phyloP scores from a whole-genome alignment of 495 filamentous ascomycete genomes.

The Aspergillus avenaceus region DNA sequence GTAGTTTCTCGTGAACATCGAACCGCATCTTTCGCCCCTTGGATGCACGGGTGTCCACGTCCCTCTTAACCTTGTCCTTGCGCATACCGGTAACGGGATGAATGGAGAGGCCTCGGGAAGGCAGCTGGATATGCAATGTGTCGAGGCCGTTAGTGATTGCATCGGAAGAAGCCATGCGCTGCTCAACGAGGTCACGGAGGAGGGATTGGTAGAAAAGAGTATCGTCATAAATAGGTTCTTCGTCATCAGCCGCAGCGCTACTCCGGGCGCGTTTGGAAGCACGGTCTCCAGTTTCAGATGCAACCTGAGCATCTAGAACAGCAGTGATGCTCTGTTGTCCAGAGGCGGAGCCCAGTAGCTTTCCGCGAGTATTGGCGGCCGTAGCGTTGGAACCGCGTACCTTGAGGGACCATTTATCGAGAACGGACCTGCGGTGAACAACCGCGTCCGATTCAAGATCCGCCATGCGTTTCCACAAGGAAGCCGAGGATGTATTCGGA shows the following conservation, averaged over 20 bases:
- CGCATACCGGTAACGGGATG: conserved; percentile 59
- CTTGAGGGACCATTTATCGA: conserved; percentile 50
- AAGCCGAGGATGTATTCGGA: conserved; percentile 42
- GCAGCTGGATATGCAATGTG: conserved; percentile 31
- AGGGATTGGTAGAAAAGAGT: conserved; percentile 89
- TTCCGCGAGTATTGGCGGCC: conserved; percentile 36
- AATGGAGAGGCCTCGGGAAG: conserved; percentile 27
- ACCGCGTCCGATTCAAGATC: conserved; percentile 53
- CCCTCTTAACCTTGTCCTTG: conserved; percentile 76
- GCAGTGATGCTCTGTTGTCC: conserved; percentile 61
- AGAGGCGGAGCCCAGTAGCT: conserved; percentile 39
- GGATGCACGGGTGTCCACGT: conserved; percentile 88
- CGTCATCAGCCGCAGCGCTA: conserved; percentile 2
- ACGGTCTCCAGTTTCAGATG: conserved; percentile 59
- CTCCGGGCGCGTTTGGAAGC: conserved; percentile 52
- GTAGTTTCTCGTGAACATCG: conserved; percentile 91
- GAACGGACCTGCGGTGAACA: conserved; percentile 36
- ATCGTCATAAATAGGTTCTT: conserved; percentile 73
- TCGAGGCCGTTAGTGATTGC: conserved; percentile 43
- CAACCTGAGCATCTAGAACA: conserved; percentile 70
- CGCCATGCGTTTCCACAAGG: conserved; percentile 72
- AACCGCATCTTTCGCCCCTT: conserved; percentile 93
- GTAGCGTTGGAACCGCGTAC: conserved; percentile 41
- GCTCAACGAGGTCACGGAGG: conserved; percentile 87
- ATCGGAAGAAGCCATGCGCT: conserved; percentile 56